Base-by-base conservation (phyloP, 2,329 filamentous ascomycete genomes). In the Fusarium poae region DNA sequence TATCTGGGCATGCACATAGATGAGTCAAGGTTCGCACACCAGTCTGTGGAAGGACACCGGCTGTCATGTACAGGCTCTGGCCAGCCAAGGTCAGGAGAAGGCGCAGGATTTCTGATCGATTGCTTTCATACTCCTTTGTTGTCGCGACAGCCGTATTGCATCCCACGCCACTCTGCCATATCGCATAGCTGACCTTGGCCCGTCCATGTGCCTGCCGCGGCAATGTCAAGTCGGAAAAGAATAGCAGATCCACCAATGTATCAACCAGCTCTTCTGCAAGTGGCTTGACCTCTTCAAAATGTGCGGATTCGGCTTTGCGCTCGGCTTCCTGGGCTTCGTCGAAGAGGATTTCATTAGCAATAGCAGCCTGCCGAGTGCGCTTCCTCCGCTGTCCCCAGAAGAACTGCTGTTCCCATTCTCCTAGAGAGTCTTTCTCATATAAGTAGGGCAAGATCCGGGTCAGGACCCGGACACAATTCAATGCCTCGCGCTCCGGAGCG, bases 151-250 rank as follows among this genome's bases (percentile, higher is more conserved):
- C 89, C 18, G 92, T 92, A 78, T 97, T 97, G 83, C 95, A 98
- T 16, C 96, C 96, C 30, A 99, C 95, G 48, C 96, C 96, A 76
- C 93, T 98, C 81, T 97, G 94, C 96, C 96, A 99, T 77, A 99
- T 98, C 55, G 93, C 91, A 80, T 96, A 97, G 10, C 91, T 92
- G 57, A 97, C 92, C 78, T 96, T 97, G 67, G 87, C 86, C 75
- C 91, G 93, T 55, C 88, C 88, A 58, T 89, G 85, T 16, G 89
- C 85, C 42, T 92, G 87, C 60, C 85, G 88, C 12, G 95, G 92
- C 18, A 97, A 86, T 0, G 95, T 97, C 74, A 99, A 91, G 57
- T 94, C 92, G 11, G 92, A 90, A 78, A 93, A 97, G 86, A 99
- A 99, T 42, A 98, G 85, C 54, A 98, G 82, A 76, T 97, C 94